Evolutionary conservation across 2,329 filamentous ascomycete genomes (phyloP).

Genomic region (Colletotrichum godetiae): DNA sequence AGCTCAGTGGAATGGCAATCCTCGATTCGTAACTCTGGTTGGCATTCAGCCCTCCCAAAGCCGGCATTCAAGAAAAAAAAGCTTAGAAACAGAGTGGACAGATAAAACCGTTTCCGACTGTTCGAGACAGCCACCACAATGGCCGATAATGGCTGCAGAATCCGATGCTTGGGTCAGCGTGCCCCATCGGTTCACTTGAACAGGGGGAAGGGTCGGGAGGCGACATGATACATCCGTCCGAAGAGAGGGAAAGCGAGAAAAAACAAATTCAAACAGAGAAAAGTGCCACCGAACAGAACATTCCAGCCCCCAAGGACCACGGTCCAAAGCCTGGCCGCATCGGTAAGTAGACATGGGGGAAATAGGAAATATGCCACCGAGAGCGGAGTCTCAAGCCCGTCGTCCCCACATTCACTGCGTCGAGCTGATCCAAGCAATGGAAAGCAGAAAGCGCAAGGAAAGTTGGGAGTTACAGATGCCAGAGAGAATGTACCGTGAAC

Average conservation of each 20-base stretch:
- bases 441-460: constrained; percentile 4
- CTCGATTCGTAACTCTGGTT: neutral
- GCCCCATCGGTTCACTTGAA: constrained; percentile 2
- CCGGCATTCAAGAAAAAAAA: neutral
- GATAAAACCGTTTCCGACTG: constrained; percentile 18
- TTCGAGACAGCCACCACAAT: neutral
- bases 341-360: neutral
- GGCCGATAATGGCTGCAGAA: constrained; percentile 6
- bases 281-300: constrained; percentile 10
- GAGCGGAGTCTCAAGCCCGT: constrained; percentile 4
- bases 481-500: neutral
- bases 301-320: constrained; percentile 21
- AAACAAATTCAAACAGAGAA: neutral
- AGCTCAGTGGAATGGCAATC: constrained; percentile 15
- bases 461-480: neutral
- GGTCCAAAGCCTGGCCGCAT: constrained; percentile 14
- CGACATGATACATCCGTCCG: constrained; percentile 32
- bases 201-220: constrained; percentile 16
- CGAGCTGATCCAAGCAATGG: constrained; percentile 3
- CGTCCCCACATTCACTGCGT: neutral
- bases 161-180: constrained; percentile 17
- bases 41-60: neutral
- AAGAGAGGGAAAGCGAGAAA: neutral
- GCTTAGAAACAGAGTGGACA: constrained; percentile 2
- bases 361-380: constrained; percentile 4